Evolutionary conservation across 208 protist species (phyloP).

Genomic region (Leishmania major): DNA sequence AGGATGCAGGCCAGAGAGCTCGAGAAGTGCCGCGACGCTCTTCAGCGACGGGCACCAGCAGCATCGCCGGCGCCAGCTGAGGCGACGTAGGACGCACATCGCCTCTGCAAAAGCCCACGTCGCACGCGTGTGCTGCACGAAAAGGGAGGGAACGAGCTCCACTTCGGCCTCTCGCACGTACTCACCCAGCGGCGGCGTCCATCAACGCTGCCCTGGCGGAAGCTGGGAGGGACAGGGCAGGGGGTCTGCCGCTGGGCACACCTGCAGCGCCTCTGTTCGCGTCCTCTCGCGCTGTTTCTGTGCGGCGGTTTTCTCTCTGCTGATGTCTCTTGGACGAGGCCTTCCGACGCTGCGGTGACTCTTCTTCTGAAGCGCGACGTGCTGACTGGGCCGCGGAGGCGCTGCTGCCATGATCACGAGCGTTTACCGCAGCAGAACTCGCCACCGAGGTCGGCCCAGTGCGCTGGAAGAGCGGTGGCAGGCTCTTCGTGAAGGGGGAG

Average conservation of each 20-base stretch:
- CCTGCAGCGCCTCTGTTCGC: neutral
- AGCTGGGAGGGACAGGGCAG: neutral
- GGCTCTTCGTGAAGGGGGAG: neutral
- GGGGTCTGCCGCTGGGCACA: neutral
- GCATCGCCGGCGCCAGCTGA: neutral
- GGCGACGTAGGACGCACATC: neutral
- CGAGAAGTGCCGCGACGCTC: neutral
- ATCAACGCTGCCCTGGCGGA: neutral
- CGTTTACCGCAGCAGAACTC: neutral
- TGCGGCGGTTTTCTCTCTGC: neutral
- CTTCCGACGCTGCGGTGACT: neutral
- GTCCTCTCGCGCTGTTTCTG: neutral
- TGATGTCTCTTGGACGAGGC: neutral
- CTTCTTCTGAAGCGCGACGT: neutral
- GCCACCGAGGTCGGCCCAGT: neutral
- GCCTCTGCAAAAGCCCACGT: neutral
- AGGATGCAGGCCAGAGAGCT: neutral
- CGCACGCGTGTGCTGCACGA: neutral
- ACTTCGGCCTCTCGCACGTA: conserved; percentile 18
- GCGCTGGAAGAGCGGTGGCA: neutral
- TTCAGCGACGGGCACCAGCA: neutral
- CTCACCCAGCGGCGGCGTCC: conserved; percentile 4
- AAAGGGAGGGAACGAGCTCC: conserved; percentile 24
- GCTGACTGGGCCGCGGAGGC: neutral
- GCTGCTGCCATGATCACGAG: neutral